Evolutionary conservation across 2,329 filamentous ascomycete species (phyloP), one percentile per base, ranked within the genome.

Genomic region (Fusarium euwallaceae): DNA sequence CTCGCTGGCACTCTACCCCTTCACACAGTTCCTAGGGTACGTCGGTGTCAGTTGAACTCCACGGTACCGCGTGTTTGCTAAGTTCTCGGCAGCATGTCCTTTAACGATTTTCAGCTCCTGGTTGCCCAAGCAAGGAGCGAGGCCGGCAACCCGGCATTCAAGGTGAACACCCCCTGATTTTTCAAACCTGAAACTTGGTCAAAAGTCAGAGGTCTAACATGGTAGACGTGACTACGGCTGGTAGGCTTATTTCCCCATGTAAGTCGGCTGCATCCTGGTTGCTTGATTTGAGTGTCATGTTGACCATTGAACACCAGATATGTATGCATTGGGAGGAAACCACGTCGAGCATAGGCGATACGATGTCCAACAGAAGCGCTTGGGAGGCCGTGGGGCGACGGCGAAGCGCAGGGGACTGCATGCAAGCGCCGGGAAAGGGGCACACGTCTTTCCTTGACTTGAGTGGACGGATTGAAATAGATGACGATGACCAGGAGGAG

Each of bases 171-270:
- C 45, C 48, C 29, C 8, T 34, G 12, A 45, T 37, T 53, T 63
- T 29, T 64, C n/a, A 37, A 14, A 24, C 32, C 11, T 24, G 53
- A 66, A 62, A 45, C 48, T 37, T 39, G 32, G 24, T 36, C 63
- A 10, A 37, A 36, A 14, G 41, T 56, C 24, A 51, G 32, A 53
- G 24, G 27, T 24, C 73, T 75, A 41, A 76, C 55, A 32, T 48
- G 16, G 22, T 56, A n/a, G 48, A 4, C 7, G 45, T 24, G 14
- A 51, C 27, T 37, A n/a, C 53, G 45, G 20, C 27, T 41, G 17
- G 20, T 75, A 90, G 90, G 87, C 89, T 36, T 92, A 92, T 79
- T 92, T 92, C 69, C 88, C 89, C 51, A 78, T 92, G 87, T 92
- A 82, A 86, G 88, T 86, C 16, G 53, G 11, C 39, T 8, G 9